These are phyloP conservation scores for Aspergillus campestris DNA, from an alignment of 495 filamentous ascomycete genomes.

Conservation along the genomic window DNA sequence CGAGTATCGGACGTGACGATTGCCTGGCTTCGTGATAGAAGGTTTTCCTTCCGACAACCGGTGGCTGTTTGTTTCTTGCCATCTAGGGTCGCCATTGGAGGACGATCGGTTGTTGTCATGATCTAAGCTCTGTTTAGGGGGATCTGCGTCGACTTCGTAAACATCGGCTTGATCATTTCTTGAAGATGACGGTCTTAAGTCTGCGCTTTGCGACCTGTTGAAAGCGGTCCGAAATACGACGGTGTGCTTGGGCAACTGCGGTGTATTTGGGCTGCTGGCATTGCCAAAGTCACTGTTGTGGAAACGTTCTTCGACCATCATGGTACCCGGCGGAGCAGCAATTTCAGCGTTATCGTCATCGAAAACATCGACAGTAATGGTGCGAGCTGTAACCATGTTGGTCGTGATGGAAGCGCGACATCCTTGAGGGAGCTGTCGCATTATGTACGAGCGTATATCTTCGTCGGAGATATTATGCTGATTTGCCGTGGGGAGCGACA, in stretches of 20 bases:
- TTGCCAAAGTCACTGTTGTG: slow-evolving; percentile 29
- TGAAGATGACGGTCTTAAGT: slow-evolving; percentile 20
- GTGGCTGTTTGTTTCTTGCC: background rate
- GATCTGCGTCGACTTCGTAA: background rate
- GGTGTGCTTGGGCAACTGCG: slow-evolving; percentile 30
- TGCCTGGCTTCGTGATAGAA: too few relatives aligned
- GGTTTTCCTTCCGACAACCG: background rate
- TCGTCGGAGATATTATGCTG: slow-evolving; percentile 35
- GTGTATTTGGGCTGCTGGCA: slow-evolving; percentile 6
- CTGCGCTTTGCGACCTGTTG: slow-evolving; percentile 33
- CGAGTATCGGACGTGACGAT: too few relatives aligned
- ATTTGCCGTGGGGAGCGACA: slow-evolving; percentile 23
- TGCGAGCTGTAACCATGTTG: slow-evolving; percentile 55
- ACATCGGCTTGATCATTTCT: background rate
- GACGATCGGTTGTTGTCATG: too few relatives aligned
- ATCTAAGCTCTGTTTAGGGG: background rate
- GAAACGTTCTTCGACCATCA: slow-evolving; percentile 52
- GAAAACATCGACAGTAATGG: slow-evolving; percentile 63
- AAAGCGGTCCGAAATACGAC: slow-evolving; percentile 39
- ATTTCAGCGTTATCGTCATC: slow-evolving; percentile 52
- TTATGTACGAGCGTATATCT: slow-evolving; percentile 37
- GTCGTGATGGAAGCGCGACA: slow-evolving; percentile 56
- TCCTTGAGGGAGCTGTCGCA: slow-evolving; percentile 36
- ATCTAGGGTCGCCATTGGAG: background rate
- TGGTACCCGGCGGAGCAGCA: slow-evolving; percentile 55